Conservation (phyloP, 768 basidiomycete genomes). For the Suillus decipiens region DNA sequence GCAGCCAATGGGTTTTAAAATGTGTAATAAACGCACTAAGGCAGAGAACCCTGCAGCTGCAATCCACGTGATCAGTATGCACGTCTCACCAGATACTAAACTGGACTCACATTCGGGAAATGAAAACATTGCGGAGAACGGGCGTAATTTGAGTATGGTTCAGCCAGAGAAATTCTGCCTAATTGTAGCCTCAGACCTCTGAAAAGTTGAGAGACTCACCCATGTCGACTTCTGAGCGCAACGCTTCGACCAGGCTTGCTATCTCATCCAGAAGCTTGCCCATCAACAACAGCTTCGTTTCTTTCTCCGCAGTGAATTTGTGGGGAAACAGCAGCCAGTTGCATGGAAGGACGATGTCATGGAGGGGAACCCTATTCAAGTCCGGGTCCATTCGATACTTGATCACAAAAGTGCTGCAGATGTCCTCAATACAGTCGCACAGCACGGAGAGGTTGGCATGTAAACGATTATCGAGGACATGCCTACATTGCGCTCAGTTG, state of each 20-base stretch:
- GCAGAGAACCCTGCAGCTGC: slow-evolving; percentile 49
- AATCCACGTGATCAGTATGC: slow-evolving; percentile 6
- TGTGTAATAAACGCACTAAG: slow-evolving; percentile 41
- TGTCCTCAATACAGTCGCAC: slow-evolving; percentile 51
- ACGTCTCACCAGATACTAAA: not conserved
- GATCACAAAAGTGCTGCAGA: slow-evolving; percentile 45
- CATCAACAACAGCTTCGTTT: slow-evolving; percentile 9
- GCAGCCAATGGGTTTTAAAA: not conserved
- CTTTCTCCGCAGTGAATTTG: slow-evolving; percentile 18
- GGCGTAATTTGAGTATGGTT: slow-evolving; percentile 17
- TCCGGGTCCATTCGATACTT: slow-evolving; percentile 25
- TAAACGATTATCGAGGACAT: slow-evolving; percentile 40
- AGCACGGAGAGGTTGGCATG: slow-evolving; percentile 49
- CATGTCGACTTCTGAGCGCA: slow-evolving; percentile 30
- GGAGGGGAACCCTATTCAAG: slow-evolving; percentile 26
- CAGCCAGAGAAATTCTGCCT: slow-evolving; percentile 8
- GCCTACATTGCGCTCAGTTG: slow-evolving; percentile 33
- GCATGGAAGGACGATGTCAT: slow-evolving; percentile 53
- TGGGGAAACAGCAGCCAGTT: slow-evolving; percentile 46
- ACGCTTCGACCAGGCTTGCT: slow-evolving; percentile 24
- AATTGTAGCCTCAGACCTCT: not conserved
- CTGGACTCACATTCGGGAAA: slow-evolving; percentile 48
- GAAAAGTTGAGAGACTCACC: slow-evolving; percentile 22
- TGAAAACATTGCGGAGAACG: slow-evolving; percentile 39
- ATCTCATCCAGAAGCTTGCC: slow-evolving; percentile 21